Evolutionary conservation across 1,139 yeast genomes (phyloP), one percentile per base, ranked within the genome.

Genomic region (Saccharomyces pastorianus): DNA sequence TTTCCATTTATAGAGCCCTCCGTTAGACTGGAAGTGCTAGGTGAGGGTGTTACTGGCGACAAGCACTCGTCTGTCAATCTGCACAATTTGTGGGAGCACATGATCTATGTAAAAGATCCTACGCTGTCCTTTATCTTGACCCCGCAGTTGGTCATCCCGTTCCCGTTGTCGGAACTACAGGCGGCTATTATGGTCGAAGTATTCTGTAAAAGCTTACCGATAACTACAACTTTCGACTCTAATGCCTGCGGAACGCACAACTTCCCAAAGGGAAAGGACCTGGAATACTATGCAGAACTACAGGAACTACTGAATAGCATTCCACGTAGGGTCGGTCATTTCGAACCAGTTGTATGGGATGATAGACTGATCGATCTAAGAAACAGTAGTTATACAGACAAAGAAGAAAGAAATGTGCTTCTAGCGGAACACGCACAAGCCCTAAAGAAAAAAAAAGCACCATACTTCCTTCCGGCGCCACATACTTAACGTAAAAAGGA

Each of bases 91-190:
- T 83, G 81, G 73, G 72, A 75, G 57, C 88, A 83, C 51, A 65
- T 79, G 1, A 66, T 83, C 49, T 78, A 78, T 61, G 74, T 73
- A 47, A 72, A 76, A 47, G 84, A 81, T 61, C 85, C 87, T 2
- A 76, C 84, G 2, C 63, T 84, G 55, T 82, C 80, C 1, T 71
- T 83, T 48, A 71, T 80, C 28, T 79, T 82, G 2, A 69, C 80
- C 53, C 79, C 82, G 11, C 73, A 79, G 56, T 73, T 75, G 58
- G 78, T 81, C 14, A 73, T 83, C 14, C 87, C 88, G 1, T 79
- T 84, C 59, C 79, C 85, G 50, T 64, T 78, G 2, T 75, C 84
- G 1, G 88, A 84, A 62, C 68, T 80, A 11, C 88, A 83, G 62
- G 84, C 80, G 1, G 74, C 80, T 4, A 75, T 80, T 62, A 69